Evolutionary conservation across 331 rosid species (phyloP), one percentile per base, ranked within the genome.

Genomic region (Arachis monticola): DNA sequence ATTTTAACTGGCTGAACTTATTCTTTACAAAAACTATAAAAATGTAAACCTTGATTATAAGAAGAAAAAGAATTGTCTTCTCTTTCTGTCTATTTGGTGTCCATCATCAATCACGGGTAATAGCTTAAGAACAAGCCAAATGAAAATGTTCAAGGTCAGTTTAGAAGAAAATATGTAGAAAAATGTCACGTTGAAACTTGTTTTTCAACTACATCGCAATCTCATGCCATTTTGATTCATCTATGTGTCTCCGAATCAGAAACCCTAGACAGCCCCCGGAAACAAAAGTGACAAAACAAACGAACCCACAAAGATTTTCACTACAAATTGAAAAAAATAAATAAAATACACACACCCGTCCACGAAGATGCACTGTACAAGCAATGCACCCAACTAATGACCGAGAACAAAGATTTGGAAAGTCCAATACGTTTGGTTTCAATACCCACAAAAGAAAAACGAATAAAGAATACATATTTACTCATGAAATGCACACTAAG

Each of bases 211-310:
- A 30, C 72, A 51, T 60, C 30, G 17, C 50, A 78, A 78, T 64
- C 68, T 51, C 57, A 70, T 14, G 61, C 7, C 14, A 73, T 8
- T 74, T 27, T 22, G 60, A 56, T 65, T 62, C 50, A 66, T 42
- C 17, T n/a, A 63, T 38, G 44, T 27, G 13, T 48, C 53, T 65
- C 62, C 38, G 7, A 62, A 60, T 57, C 64, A 67, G 52, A 50
- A 84, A 75, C 83, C 85, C 81, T 81, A 78, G 58, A 32, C 56
- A 41, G 50, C 30, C 7, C 79, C 73, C 59, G 4, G 1, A 56
- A 66, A 55, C 61, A 73, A 64, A 47, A 76, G 60, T 3, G 63
- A 66, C 1, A 55, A 64, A 10, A 13, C 45, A 79, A 58, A 78
- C 61, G 62, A 68, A 69, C 47, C 50, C 35, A 68, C n/a, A 51